Evolutionary conservation across 2,329 filamentous ascomycete species (phyloP).

Genomic region (Cladosporium sp.): DNA sequence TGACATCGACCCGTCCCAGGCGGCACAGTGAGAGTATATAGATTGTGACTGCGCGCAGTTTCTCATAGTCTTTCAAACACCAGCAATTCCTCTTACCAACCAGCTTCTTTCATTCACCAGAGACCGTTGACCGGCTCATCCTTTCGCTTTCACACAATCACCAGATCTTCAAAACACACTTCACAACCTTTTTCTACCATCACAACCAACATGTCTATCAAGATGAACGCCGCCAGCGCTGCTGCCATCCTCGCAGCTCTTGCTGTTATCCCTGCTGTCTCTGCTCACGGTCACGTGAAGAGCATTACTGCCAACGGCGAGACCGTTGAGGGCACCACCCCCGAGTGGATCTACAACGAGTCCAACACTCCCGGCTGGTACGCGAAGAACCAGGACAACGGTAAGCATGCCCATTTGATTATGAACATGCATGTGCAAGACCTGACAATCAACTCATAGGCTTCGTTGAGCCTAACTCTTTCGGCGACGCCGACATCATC

Average conservation of each 20-base stretch:
- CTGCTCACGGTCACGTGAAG: conserved; percentile 49
- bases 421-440: background rate
- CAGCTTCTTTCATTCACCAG: conserved; percentile 15
- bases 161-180: background rate
- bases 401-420: background rate
- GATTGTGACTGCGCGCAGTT: background rate
- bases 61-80: background rate
- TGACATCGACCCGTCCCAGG: background rate
- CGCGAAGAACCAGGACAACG: conserved; percentile 40
- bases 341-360: conserved; percentile 19
- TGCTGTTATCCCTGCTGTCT: conserved; percentile 30
- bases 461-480: conserved; percentile 31
- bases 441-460: conserved; percentile 11
- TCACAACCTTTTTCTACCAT: background rate
- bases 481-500: conserved; percentile 31
- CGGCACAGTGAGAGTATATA: conserved; percentile 13
- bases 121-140: conserved; percentile 27
- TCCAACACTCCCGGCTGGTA: conserved; percentile 18
- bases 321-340: conserved; percentile 10
- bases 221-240: conserved; percentile 23
- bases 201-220: conserved; percentile 17
- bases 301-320: conserved; percentile 17
- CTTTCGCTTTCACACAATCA: conserved; percentile 20
- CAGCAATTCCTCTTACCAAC: background rate
- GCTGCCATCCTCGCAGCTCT: conserved; percentile 22